phyloP scores from a whole-genome alignment of 2,329 filamentous ascomycete species.

The Sporothrix brasiliensis region DNA sequence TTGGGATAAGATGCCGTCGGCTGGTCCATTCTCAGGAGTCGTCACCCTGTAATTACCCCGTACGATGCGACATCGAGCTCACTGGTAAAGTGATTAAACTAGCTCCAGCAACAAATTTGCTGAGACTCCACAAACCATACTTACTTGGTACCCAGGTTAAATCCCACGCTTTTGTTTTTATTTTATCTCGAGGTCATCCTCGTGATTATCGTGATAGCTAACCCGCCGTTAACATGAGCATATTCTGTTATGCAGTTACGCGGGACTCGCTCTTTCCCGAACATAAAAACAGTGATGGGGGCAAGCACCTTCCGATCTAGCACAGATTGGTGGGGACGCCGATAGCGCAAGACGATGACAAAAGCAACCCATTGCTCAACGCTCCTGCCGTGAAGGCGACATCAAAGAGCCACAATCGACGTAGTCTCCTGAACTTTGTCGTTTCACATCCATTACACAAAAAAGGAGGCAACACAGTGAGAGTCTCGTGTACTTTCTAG shows the following conservation, averaged over 20 bases:
- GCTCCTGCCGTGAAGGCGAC: slow-evolving; percentile 9
- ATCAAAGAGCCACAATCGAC: background rate
- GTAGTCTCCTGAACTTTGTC: background rate
- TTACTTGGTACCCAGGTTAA: background rate
- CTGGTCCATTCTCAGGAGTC: background rate
- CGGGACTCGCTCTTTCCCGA: background rate
- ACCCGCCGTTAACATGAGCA: too few species aligned
- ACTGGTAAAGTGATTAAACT: background rate
- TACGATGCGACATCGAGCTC: too few species aligned
- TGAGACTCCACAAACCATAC: background rate
- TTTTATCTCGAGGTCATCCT: background rate
- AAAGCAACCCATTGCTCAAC: slow-evolving; percentile 2
- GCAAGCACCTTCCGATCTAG: slow-evolving; percentile 3
- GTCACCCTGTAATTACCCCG: too few species aligned
- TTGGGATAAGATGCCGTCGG: too few species aligned
- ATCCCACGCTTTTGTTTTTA: background rate
- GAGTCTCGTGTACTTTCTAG: background rate
- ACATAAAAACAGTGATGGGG: background rate
- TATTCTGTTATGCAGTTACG: background rate
- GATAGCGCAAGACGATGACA: slow-evolving; percentile 15
- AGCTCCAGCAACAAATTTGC: slow-evolving; percentile 9
- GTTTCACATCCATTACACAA: background rate
- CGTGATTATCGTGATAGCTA: background rate
- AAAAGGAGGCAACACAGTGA: background rate
- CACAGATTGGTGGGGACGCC: background rate